Conservation (phyloP, 805 yeast genomes). For the Aciculoconidium aculeatum region DNA sequence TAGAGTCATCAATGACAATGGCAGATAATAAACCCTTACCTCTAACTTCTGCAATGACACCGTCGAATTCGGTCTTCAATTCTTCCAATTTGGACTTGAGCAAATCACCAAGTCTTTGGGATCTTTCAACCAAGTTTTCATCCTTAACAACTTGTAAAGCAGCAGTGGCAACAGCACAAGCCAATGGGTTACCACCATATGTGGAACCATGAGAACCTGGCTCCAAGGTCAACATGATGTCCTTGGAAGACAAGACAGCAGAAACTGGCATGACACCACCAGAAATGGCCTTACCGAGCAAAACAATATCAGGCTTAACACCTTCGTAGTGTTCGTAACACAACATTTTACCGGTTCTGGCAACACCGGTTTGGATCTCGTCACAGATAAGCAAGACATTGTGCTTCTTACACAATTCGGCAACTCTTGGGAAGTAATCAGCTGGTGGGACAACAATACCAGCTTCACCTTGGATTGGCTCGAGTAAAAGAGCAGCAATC, state of each 20-base stretch:
- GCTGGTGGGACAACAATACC: conserved; percentile 92
- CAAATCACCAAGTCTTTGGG: conserved; percentile 62
- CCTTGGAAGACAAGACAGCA: conserved; percentile 84
- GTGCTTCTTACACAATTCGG: conserved; percentile 69
- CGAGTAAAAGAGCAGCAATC: conserved; percentile 85
- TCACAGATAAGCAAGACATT: conserved; percentile 90
- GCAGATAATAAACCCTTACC: conserved; percentile 89
- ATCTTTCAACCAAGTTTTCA: conserved; percentile 78
- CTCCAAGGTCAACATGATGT: conserved; percentile 81
- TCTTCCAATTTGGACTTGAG: conserved; percentile 55
- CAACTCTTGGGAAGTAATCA: conserved; percentile 71
- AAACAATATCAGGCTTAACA: conserved; percentile 83
- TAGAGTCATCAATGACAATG: conserved; percentile 79
- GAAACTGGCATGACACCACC: conserved; percentile 95
- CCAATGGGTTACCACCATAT: conserved; percentile 95
- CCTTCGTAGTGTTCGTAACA: conserved; percentile 79
- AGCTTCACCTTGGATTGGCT: conserved; percentile 98
- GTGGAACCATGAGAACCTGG: conserved; percentile 98
- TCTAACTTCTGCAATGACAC: conserved; percentile 57
- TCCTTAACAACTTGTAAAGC: conserved; percentile 87
- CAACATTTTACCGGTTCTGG: conserved; percentile 91
- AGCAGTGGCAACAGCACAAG: conserved; percentile 88
- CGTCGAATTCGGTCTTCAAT: conserved; percentile 46
- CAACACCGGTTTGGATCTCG: conserved; percentile 97
- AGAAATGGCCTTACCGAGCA: conserved; percentile 90